phyloP scores from a whole-genome alignment of 2,329 filamentous ascomycete species.

The Sphaerulina populicola region DNA sequence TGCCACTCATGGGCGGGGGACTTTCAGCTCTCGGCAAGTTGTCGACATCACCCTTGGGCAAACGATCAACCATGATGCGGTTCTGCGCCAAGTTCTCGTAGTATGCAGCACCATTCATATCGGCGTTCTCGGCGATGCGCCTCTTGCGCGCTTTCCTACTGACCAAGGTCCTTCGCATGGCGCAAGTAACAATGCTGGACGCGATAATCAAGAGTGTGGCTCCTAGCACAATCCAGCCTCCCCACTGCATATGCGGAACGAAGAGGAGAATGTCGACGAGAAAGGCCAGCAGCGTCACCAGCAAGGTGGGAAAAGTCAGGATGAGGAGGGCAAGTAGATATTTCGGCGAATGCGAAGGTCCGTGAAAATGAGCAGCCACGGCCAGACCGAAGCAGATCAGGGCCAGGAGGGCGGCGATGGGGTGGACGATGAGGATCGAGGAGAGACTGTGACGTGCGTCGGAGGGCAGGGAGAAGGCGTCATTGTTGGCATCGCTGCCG shows the following conservation, averaged over 20 bases:
- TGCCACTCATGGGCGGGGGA: slow-evolving; percentile 45
- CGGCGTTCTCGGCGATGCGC: slow-evolving; percentile 84
- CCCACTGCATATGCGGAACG: slow-evolving; percentile 87
- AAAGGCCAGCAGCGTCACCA: slow-evolving; percentile 78
- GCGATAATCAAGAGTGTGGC: slow-evolving; percentile 78
- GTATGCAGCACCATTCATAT: slow-evolving; percentile 93
- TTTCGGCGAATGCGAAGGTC: slow-evolving; percentile 77
- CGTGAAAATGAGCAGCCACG: slow-evolving; percentile 73
- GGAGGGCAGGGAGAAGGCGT: slow-evolving; percentile 54
- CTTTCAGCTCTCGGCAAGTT: slow-evolving; percentile 45
- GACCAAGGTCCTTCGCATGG: slow-evolving; percentile 86
- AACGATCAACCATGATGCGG: slow-evolving; percentile 36
- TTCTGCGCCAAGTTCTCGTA: slow-evolving; percentile 49
- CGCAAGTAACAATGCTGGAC: slow-evolving; percentile 78
- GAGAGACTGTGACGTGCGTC: slow-evolving; percentile 63
- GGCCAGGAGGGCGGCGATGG: slow-evolving; percentile 76
- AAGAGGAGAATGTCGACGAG: slow-evolving; percentile 90
- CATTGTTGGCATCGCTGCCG: slow-evolving; percentile 28
- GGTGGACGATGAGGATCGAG: slow-evolving; percentile 83
- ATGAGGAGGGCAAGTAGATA: slow-evolving; percentile 82
- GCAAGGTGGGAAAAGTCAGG: slow-evolving; percentile 72
- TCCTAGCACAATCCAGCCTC: slow-evolving; percentile 83
- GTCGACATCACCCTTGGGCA: slow-evolving; percentile 14
- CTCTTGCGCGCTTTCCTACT: slow-evolving; percentile 88
- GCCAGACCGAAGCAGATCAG: slow-evolving; percentile 77